Conservation (phyloP, 345 rosid species). For the Noccaea bulbosa region DNA sequence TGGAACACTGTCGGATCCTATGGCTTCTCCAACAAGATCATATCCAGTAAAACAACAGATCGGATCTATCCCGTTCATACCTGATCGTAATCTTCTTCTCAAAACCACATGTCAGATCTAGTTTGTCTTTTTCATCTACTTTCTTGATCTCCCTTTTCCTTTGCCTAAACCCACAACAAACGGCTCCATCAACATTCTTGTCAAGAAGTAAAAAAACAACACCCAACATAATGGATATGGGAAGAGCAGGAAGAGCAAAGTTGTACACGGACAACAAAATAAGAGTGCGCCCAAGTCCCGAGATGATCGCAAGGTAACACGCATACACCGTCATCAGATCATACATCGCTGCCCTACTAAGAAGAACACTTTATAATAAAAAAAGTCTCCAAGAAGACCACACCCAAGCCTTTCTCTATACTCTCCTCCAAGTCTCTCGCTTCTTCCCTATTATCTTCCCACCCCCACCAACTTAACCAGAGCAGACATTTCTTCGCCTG, state of each 20-base stretch:
- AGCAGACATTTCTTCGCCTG: constrained; percentile 82
- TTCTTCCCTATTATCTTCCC: constrained; percentile 50
- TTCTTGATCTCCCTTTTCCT: too few relatives aligned
- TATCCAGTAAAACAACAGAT: too few relatives aligned
- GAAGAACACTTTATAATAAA: constrained; percentile 96
- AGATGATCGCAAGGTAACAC: constrained; percentile 92
- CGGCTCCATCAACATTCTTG: constrained; percentile 90
- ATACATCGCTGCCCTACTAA: constrained; percentile 99
- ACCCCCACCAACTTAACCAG: constrained; percentile 62
- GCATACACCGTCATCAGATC: constrained; percentile 98
- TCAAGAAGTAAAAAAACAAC: constrained; percentile 87
- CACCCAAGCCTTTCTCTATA: constrained; percentile 59
- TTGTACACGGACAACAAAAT: constrained; percentile 80
- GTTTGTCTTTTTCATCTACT: too few relatives aligned
- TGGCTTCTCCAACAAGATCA: too few relatives aligned
- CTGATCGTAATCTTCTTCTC: too few relatives aligned
- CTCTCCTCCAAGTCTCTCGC: constrained; percentile 6
- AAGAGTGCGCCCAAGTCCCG: constrained; percentile 97
- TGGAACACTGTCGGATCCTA: too few relatives aligned
- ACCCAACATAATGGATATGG: constrained; percentile 85
- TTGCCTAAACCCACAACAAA: constrained; percentile 64
- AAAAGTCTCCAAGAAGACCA: constrained; percentile 88
- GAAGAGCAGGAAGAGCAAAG: constrained; percentile 93
- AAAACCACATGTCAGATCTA: too few relatives aligned
- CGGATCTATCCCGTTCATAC: too few relatives aligned